Base-by-base conservation (phyloP, 176 grass and related monocot species). In the Microstegium vimineum region DNA sequence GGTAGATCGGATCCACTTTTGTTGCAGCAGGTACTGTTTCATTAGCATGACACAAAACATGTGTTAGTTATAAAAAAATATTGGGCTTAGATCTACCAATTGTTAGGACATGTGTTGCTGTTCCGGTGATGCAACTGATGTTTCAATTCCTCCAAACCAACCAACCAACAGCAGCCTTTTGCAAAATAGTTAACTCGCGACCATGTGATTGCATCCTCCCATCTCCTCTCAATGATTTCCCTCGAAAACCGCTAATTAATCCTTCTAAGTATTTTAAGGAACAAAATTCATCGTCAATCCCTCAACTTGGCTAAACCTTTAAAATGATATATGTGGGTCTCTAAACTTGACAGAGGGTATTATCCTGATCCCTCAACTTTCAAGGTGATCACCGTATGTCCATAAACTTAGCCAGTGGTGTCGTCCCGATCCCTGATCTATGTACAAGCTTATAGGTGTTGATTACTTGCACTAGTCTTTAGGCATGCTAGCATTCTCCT, bases 41-140 rank as follows among this genome's bases (percentile, higher is more conserved):
- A 2, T 20, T 45, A 73, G 13, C 5, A 57, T 61, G 57, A 30
- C 34, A 5, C 52, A 43, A 49, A 85, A 82, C 37, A 71, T 62
- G 17, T 51, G 17, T 22, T 71, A 27, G 54, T 22, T 66, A 70
- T 3, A 56, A 35, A 67, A 76, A 70, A 14, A 78, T 73, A 74
- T 56, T 78, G 56, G 26, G n/a, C 27, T 34, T 73, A 66, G 65
- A 87, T 87, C 86, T 64, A 88, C 59, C 74, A 17, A 73, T 26
- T 66, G 43, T 73, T 83, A 73, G 86, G 86, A 36, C 54, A 64
- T 22, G 0, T 73, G 74, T 78, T 73, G n/a, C 59, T 73, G 73
- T 83, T 78, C 35, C 34, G 30, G 74, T 71, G 36, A 45, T 69
- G 62, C 71, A 82, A 10, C 10, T 76, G 86, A 83, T 87, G 80